Conservation (phyloP, 371 early-diverging fungal genomes). For the Amoeboaphelidium protococcarum region DNA sequence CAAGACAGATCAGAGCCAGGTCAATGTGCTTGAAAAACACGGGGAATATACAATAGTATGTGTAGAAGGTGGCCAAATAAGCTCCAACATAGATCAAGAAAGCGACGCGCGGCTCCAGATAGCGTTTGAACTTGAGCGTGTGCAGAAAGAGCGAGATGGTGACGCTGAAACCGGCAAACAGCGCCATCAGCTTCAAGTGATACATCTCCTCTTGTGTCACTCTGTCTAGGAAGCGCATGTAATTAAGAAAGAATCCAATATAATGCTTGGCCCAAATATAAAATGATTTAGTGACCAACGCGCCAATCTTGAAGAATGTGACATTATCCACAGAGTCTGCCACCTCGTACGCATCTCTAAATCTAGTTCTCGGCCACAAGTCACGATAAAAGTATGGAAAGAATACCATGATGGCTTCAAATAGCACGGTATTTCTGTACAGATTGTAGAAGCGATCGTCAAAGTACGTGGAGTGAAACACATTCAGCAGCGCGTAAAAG, state of each 20-base stretch:
- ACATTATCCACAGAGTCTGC: conserved; percentile 1
- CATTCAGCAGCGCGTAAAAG: conserved; percentile 8
- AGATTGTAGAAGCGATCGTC: conserved; percentile 5
- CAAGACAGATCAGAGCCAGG: conserved; percentile 5
- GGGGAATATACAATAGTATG: conserved; percentile 3
- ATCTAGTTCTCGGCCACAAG: conserved; percentile 8
- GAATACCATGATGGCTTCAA: conserved; percentile 6
- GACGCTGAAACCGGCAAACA: conserved; percentile 7
- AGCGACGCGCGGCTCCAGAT: conserved; percentile 7
- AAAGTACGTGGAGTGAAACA: conserved; percentile 8
- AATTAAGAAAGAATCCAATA: conserved; percentile 9
- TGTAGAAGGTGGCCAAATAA: conserved; percentile 6
- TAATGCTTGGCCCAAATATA: conserved; percentile 12
- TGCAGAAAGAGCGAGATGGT: conserved; percentile 9
- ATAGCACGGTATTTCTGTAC: conserved; percentile 4
- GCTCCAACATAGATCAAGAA: conserved; percentile 7
- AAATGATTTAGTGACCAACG: conserved; percentile 7
- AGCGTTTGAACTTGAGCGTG: conserved; percentile 8
- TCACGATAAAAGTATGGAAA: conserved; percentile 7
- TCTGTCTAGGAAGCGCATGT: conserved; percentile 7
- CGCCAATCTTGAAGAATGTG: conserved; percentile 6
- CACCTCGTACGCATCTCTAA: conserved; percentile 6
- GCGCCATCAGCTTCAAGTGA: conserved; percentile 7
- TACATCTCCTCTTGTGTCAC: conserved; percentile 2
- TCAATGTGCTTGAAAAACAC: conserved; percentile 6